Percentiles rank a stretch among this genome's conserved stretches.
Evolutionary conservation across 139 green algal genomes (phyloP).

Genomic region (Eudorina sp.): DNA sequence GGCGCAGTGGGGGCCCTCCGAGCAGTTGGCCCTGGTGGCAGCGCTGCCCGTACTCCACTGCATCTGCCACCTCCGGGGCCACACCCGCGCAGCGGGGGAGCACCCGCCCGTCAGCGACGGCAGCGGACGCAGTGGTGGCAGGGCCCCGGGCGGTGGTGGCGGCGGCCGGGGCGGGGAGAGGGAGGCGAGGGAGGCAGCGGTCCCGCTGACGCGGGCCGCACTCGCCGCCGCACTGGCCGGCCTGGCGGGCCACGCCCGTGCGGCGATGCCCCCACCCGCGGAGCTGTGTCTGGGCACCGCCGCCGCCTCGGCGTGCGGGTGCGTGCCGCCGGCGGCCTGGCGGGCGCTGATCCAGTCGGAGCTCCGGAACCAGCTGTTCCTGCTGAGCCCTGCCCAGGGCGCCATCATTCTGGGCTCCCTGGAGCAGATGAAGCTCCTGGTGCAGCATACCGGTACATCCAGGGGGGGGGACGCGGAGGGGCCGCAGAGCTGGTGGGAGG

Average conservation of each 20-base stretch:
- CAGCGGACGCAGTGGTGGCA: background rate
- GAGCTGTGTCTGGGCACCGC: conserved; percentile 25
- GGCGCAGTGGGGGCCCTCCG: background rate
- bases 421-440: background rate
- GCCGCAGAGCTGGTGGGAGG: no score
- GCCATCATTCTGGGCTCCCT: conserved; percentile 1
- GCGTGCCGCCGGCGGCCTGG: background rate
- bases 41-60: conserved; percentile 19
- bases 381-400: background rate
- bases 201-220: background rate
- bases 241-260: background rate
- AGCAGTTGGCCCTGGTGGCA: background rate
- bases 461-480: no score
- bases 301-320: conserved; percentile 10
- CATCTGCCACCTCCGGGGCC: background rate
- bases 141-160: no score
- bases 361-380: conserved; percentile 29
- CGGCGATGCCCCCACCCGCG: background rate
- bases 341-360: conserved; percentile 17
- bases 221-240: background rate
- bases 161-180: no score
- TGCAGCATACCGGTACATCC: no score
- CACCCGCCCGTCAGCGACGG: no score
- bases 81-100: no score
- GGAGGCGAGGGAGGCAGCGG: no score